A percentile compares a stretch with the other conserved stretches of the same genome.
Conservation (phyloP, 2,329 filamentous ascomycete species). For the Pyrenochaeta sp. region DNA sequence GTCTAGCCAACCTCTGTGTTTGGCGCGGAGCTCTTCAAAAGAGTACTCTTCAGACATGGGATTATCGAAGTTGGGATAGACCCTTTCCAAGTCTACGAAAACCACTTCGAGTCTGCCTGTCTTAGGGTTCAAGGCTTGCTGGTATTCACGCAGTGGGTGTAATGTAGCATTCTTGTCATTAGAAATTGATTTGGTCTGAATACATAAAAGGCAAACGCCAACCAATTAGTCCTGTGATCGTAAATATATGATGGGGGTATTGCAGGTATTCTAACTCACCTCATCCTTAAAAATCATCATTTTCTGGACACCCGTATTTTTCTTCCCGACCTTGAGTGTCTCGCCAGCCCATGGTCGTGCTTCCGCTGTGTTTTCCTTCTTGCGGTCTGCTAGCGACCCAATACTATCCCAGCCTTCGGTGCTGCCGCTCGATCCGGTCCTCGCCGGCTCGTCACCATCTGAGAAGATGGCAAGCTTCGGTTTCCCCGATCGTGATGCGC, state of each 20-base stretch:
- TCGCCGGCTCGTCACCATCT: constrained; percentile 68
- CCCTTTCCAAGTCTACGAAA: constrained; percentile 82
- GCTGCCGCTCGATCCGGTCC: constrained; percentile 63
- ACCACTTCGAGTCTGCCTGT: constrained; percentile 86
- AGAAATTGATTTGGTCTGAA: constrained; percentile 55
- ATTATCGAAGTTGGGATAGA: constrained; percentile 81
- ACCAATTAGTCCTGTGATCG: constrained; percentile 84
- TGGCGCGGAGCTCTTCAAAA: constrained; percentile 90
- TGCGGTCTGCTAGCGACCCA: constrained; percentile 83
- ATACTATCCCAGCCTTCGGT: constrained; percentile 91
- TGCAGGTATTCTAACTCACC: constrained; percentile 70
- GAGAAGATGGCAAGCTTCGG: constrained; percentile 92
- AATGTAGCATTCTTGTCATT: constrained; percentile 51
- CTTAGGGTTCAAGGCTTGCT: constrained; percentile 82
- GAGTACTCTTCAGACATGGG: constrained; percentile 76
- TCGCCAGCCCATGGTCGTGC: constrained; percentile 92
- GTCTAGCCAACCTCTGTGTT: constrained; percentile 72
- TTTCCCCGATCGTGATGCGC: constrained; percentile 70
- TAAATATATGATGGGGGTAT: constrained; percentile 52
- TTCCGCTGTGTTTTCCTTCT: constrained; percentile 91
- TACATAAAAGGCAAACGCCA: constrained; percentile 61
- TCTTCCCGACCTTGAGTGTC: constrained; percentile 86
- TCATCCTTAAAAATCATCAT: constrained; percentile 94
- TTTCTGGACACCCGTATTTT: constrained; percentile 78
- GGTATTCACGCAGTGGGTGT: constrained; percentile 76